Percentiles rank a stretch among this genome's conserved stretches.
Evolutionary conservation across 148 eudicot species (phyloP).

Genomic region (Fagopyrum homotropicum): DNA sequence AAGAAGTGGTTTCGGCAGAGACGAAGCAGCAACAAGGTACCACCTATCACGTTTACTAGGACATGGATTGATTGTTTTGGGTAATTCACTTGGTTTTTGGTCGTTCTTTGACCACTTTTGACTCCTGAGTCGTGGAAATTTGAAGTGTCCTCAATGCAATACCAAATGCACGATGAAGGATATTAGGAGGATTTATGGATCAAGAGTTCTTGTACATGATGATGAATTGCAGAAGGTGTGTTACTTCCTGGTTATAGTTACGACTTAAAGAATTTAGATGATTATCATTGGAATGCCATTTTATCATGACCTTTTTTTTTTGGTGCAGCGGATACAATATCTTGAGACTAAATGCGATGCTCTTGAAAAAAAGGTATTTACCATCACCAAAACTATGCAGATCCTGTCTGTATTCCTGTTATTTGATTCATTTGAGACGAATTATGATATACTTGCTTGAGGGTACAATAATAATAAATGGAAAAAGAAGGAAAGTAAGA

Average conservation of each 20-base stretch:
- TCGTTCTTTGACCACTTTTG: background rate
- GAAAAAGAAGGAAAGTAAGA: background rate
- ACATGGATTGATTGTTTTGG: background rate
- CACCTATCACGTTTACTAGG: background rate
- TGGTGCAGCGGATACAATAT: slow-evolving; percentile 52
- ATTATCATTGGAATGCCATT: background rate
- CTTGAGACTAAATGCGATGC: slow-evolving; percentile 71
- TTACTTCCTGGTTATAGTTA: slow-evolving; percentile 5
- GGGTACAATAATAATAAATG: background rate
- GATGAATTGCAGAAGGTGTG: slow-evolving; percentile 66
- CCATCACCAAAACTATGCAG: background rate
- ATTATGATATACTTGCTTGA: background rate
- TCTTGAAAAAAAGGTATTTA: slow-evolving; percentile 59
- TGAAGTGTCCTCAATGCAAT: slow-evolving; percentile 94
- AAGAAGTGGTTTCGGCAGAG: slow-evolving; percentile 69
- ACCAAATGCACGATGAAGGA: slow-evolving; percentile 60
- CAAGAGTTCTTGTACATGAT: slow-evolving; percentile 62
- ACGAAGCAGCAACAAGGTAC: slow-evolving; percentile 61
- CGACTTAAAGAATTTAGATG: background rate
- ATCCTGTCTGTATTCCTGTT: background rate
- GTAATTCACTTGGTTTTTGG: slow-evolving; percentile 2
- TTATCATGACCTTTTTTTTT: slow-evolving; percentile 5
- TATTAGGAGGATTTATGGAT: slow-evolving; percentile 73
- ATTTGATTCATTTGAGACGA: background rate
- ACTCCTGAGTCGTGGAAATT: slow-evolving; percentile 9